phyloP scores from a whole-genome alignment of 345 rosid genomes.

The Sisymbrium altissimum region DNA sequence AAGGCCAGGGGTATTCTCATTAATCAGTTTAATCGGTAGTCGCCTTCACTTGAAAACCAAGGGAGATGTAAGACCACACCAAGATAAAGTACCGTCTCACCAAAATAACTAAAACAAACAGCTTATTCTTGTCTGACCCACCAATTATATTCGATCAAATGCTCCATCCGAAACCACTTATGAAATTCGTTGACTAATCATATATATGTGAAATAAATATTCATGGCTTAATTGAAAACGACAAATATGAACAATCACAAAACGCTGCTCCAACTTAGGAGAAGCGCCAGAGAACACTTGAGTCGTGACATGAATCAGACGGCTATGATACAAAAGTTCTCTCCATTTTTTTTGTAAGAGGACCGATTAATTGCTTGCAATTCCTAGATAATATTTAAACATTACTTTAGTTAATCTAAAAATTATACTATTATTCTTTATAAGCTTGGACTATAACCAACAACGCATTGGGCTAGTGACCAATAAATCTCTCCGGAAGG shows the following conservation, averaged over 20 bases:
- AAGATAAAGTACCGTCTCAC: not conserved
- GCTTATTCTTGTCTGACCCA: slow-evolving; percentile 20
- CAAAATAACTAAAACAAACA: not conserved
- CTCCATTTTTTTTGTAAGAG: not conserved
- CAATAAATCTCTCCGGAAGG: not conserved
- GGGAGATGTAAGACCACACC: slow-evolving; percentile 6
- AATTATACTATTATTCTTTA: too few relatives aligned
- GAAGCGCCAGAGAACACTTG: not conserved
- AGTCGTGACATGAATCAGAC: not conserved
- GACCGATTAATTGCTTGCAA: not conserved
- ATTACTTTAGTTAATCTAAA: too few relatives aligned
- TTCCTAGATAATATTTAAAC: not conserved
- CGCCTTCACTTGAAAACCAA: slow-evolving; percentile 21
- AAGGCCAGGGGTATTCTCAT: not conserved
- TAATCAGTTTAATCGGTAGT: not conserved
- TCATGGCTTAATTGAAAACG: not conserved
- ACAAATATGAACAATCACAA: not conserved
- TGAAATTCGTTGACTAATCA: not conserved
- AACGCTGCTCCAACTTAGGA: not conserved
- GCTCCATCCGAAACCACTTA: slow-evolving; percentile 1
- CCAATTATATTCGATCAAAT: not conserved
- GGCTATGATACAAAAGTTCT: not conserved
- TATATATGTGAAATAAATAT: not conserved
- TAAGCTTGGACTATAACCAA: too few relatives aligned
- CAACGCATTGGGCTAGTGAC: not conserved